phyloP scores from a whole-genome alignment of 495 filamentous ascomycete genomes.

The Xylaria grammica region DNA sequence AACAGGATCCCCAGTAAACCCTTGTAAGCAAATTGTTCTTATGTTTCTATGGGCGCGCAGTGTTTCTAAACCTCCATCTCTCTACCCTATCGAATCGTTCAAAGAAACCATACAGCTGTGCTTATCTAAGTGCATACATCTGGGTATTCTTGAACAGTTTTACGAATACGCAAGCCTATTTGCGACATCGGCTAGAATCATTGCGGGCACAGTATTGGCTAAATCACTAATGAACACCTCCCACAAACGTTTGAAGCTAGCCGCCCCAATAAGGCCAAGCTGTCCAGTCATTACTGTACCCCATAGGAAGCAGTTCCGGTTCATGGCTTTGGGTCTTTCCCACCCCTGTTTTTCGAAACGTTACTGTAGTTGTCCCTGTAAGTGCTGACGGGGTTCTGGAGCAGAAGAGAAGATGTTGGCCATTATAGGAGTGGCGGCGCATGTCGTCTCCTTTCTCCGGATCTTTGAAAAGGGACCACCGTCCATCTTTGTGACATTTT shows the following conservation, averaged over 20 bases:
- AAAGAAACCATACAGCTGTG: no score
- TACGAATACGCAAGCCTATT: background rate
- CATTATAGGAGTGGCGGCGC: background rate
- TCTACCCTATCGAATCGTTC: no score
- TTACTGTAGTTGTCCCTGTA: constrained; percentile 1
- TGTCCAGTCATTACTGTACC: constrained; percentile 15
- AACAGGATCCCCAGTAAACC: no score
- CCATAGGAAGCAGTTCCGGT: background rate
- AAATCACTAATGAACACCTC: background rate
- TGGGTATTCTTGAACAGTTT: background rate
- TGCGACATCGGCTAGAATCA: background rate
- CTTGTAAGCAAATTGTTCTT: no score
- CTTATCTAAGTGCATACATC: no score
- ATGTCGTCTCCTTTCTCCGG: background rate
- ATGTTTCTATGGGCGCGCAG: no score
- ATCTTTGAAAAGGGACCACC: constrained; percentile 12
- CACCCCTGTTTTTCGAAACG: constrained; percentile 1
- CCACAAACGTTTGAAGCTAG: constrained; percentile 6
- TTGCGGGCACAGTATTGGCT: background rate
- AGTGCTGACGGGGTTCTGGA: background rate
- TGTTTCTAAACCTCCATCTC: no score
- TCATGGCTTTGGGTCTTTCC: background rate
- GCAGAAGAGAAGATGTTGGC: background rate
- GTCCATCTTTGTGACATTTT: constrained; percentile 5
- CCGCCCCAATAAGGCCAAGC: constrained; percentile 7